These are phyloP conservation scores for Luffa acutangula DNA, from an alignment of 306 rosid genomes.

Conservation along the genomic window DNA sequence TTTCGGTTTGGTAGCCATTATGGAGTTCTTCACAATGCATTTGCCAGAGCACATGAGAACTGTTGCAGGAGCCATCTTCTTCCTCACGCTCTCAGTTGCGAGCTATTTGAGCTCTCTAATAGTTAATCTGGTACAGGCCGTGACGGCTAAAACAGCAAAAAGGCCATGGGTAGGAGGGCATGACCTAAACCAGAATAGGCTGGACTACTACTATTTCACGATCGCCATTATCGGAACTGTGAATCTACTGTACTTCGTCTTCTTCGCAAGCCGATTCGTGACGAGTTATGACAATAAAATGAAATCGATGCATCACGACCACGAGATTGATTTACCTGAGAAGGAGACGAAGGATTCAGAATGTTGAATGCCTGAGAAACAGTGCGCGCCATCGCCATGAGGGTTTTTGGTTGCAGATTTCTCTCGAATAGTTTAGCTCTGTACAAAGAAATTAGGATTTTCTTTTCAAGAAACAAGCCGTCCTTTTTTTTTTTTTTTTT, in stretches of 20 bases:
- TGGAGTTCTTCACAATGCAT: slow-evolving; percentile 62
- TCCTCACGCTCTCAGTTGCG: slow-evolving; percentile 50
- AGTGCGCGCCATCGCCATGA: not conserved
- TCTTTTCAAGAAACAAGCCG: not conserved
- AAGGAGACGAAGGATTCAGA: not conserved
- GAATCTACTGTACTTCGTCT: slow-evolving; percentile 45
- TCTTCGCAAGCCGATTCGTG: slow-evolving; percentile 38
- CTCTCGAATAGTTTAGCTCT: not conserved
- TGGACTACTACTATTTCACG: slow-evolving; percentile 46
- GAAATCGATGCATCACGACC: not conserved
- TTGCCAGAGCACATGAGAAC: slow-evolving; percentile 76
- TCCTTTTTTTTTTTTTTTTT: too few species aligned
- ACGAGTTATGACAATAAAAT: not conserved
- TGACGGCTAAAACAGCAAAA: slow-evolving; percentile 21
- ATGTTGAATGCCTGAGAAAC: not conserved
- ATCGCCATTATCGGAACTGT: slow-evolving; percentile 38
- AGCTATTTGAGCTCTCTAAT: slow-evolving; percentile 45
- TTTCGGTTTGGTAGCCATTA: slow-evolving; percentile 48
- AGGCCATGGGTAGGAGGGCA: slow-evolving; percentile 57
- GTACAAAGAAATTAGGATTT: not conserved
- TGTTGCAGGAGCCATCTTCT: slow-evolving; percentile 65
- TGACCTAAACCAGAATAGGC: slow-evolving; percentile 43
- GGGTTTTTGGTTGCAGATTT: not conserved
- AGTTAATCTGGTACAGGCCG: slow-evolving; percentile 29
- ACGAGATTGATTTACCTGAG: not conserved